phyloP scores from a whole-genome alignment of 768 basidiomycete genomes.

The Termitomyces sp. region DNA sequence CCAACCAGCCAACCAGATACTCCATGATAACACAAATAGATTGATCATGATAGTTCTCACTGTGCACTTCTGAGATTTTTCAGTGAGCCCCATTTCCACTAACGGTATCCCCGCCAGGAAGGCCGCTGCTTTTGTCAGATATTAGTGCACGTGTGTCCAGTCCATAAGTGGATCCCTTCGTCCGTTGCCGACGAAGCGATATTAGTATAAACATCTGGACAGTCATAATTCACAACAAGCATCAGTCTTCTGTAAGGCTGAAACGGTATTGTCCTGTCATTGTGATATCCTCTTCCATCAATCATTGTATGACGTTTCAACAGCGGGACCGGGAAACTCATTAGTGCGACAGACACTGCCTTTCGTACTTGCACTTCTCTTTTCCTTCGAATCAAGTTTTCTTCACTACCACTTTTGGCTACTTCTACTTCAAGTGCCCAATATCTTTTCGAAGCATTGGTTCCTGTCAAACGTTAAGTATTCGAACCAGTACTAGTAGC shows the following conservation, averaged over 20 bases:
- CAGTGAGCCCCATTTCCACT: neutral
- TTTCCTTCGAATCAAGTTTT: neutral
- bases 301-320: neutral
- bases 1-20: too few relatives aligned
- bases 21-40: too few relatives aligned
- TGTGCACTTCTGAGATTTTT: too few relatives aligned
- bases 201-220: too few relatives aligned
- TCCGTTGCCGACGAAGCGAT: too few relatives aligned
- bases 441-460: neutral
- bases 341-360: neutral
- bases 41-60: too few relatives aligned
- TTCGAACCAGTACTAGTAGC: neutral
- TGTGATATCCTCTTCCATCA: neutral
- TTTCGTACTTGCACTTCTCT: too few relatives aligned
- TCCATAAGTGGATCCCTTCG: neutral
- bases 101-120: neutral
- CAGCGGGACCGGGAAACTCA: neutral
- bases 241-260: constrained; percentile 9
- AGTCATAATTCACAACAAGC: neutral
- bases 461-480: neutral
- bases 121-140: neutral
- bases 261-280: constrained; percentile 8
- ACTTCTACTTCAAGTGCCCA: neutral
- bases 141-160: too few relatives aligned
- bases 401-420: neutral